These are phyloP conservation scores for Haematococcus sp. DNA, from an alignment of 139 green algal genomes.

Conservation along the genomic window DNA sequence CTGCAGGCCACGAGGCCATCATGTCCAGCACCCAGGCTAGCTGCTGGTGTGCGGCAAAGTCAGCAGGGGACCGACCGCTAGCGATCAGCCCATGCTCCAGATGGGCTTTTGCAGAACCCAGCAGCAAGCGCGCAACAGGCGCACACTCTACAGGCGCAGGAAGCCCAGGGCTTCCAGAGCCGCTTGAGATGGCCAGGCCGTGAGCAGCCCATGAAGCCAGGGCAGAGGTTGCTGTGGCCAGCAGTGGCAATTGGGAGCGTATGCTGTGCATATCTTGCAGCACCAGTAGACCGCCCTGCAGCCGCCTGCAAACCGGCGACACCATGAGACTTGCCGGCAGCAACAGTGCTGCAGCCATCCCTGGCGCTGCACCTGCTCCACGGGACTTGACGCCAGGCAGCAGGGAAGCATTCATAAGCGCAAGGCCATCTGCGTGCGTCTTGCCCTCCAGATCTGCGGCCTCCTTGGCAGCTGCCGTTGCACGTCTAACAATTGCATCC, in stretches of 20 bases:
- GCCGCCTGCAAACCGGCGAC: conserved; percentile 22
- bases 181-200: background rate
- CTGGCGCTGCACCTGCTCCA: background rate
- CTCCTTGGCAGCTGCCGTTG: background rate
- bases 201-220: conserved; percentile 1
- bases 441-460: background rate
- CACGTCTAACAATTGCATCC: background rate
- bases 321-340: conserved; percentile 38
- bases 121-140: background rate
- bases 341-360: conserved; percentile 19
- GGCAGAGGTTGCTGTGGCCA: conserved; percentile 3
- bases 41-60: conserved; percentile 56
- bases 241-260: conserved; percentile 10
- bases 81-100: background rate
- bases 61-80: conserved; percentile 10
- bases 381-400: too few relatives aligned
- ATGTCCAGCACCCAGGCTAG: conserved; percentile 76
- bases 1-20: conserved; percentile 1
- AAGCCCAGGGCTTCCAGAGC: background rate
- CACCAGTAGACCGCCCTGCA: conserved; percentile 42
- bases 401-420: too few relatives aligned
- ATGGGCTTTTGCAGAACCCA: background rate
- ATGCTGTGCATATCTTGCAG: conserved; percentile 36
- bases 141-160: background rate
- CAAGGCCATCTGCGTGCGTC: background rate